Base-by-base conservation (phyloP, 345 rosid genomes). In the Eucalyptus victrix region DNA sequence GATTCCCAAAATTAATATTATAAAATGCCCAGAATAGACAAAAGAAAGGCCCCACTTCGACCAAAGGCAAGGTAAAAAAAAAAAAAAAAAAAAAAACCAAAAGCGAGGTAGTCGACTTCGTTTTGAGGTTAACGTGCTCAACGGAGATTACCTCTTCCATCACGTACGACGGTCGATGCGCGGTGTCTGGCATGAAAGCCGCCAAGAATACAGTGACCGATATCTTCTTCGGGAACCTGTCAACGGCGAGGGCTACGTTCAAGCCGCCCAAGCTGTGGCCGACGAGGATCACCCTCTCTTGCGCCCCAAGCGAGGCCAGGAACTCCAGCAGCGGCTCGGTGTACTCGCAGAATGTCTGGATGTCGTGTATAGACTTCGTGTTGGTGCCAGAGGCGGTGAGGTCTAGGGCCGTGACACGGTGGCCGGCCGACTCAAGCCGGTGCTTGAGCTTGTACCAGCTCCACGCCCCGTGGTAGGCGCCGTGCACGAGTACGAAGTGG, bases 231-330 rank as follows among this genome's bases (percentile, higher is more conserved):
- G 65, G 45, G 87, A 86, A 50, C 65, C 28, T 51, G 49, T 86
- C 85, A 3, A 88, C 90, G 1, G 96, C 95, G 7, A 92, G 91
- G 15, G 96, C 94, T 91, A 94, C 49, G 86, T 44, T 93, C 92
- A 93, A 44, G 19, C 99, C 97, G 47, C 95, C 97, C 19, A 96
- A 90, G 89, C 97, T 96, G 90, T 95, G 98, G 24, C 95, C 98
- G 8, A 96, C 96, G 11, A 96, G 94, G 28, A 95, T 90, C 62
- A 94, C 94, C 87, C 90, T 94, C 58, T 94, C 94, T 54, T 85
- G 51, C 26, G 72, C 40, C 34, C 94, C 91, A 34, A 92, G 91
- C 6, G 92, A 76, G 13, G 69, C 89, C 91, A 96, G 51, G 30
- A 93, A 13, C 50, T 92, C 88, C 89, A 93, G 26, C 85, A 96